Percentiles rank a stretch among this genome's conserved stretches.
phyloP scores from a whole-genome alignment of 2,329 filamentous ascomycete species.

The Verticillium longisporum region DNA sequence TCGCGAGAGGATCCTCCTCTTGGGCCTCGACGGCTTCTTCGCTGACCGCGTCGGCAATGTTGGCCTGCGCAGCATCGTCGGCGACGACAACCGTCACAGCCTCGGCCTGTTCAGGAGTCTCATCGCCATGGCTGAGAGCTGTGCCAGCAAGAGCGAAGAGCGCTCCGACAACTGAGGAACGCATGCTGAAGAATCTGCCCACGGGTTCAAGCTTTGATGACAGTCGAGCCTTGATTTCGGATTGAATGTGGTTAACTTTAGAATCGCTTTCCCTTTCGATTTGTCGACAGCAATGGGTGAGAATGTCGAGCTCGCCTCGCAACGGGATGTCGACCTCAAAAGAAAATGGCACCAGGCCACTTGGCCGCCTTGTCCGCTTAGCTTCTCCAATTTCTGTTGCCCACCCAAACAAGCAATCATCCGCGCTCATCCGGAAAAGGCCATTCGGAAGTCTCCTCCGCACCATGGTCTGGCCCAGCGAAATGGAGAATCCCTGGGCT shows the following conservation, averaged over 20 bases:
- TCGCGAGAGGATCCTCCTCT: conserved; percentile 3
- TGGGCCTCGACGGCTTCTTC: not conserved
- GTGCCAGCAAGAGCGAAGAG: not conserved
- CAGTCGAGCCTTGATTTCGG: not conserved
- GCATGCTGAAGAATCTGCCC: not conserved
- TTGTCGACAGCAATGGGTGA: not conserved
- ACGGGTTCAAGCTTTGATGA: not conserved
- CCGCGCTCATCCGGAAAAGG: conserved; percentile 1
- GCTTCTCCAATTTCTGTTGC: not conserved
- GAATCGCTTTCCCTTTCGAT: not conserved
- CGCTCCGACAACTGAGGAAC: not conserved
- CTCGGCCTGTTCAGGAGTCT: not conserved
- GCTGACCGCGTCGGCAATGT: not conserved
- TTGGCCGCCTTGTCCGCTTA: not conserved
- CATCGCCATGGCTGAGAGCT: not conserved
- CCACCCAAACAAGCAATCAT: not conserved
- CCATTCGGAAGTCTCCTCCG: conserved; percentile 1
- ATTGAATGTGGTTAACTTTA: not conserved
- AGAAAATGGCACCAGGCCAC: not conserved
- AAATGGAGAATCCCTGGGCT: not conserved
- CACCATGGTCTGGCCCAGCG: not conserved
- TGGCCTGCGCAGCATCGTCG: not conserved
- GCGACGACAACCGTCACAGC: not conserved
- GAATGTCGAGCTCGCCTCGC: not conserved
- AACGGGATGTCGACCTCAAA: not conserved